These are phyloP conservation scores for Herpotrichia juniperi DNA, from an alignment of 2,329 filamentous ascomycete genomes.

Conservation along the genomic window DNA sequence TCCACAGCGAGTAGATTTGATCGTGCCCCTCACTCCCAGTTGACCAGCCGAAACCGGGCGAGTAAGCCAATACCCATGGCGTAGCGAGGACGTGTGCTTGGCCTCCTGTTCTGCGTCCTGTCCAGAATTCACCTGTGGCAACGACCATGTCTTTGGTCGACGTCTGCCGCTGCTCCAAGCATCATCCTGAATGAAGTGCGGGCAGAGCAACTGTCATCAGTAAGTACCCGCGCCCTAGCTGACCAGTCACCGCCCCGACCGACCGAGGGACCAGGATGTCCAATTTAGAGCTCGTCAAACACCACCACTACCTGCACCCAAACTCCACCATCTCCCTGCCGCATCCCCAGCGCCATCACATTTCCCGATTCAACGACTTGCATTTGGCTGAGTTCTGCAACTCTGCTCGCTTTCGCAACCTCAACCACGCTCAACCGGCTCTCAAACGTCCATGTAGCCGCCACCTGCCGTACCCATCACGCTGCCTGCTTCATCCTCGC, in stretches of 20 bases:
- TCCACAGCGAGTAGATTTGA: background rate
- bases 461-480: conserved; percentile 2
- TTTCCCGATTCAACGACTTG: conserved; percentile 12
- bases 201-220: background rate
- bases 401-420: background rate
- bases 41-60: background rate
- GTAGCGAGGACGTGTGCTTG: background rate
- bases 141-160: conserved; percentile 1
- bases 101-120: background rate
- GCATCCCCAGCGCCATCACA: conserved; percentile 8
- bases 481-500: conserved; percentile 6
- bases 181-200: background rate
- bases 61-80: background rate
- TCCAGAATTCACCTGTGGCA: background rate
- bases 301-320: background rate
- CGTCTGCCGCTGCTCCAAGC: background rate
- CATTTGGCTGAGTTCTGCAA: conserved; percentile 1
- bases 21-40: background rate
- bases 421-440: background rate
- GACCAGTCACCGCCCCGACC: background rate
- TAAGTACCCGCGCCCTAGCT: background rate
- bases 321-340: background rate
- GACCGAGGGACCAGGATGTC: background rate
- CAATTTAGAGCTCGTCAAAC: conserved; percentile 9
- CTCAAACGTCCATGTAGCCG: conserved; percentile 6